Conservation (phyloP, 2,329 filamentous ascomycete species). For the Cercospora sojina region DNA sequence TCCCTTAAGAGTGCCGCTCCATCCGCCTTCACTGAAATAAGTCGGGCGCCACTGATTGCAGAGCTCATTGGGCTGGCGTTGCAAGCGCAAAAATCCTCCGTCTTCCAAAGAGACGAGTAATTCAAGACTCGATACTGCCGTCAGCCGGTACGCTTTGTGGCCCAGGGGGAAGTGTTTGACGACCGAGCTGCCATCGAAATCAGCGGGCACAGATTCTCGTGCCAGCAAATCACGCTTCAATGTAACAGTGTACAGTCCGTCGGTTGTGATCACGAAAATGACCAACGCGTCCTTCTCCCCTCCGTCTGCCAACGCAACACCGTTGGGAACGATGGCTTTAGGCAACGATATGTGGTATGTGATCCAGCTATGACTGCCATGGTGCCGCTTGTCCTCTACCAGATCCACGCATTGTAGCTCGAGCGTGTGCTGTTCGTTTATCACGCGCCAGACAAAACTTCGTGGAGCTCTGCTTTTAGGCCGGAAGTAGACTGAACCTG, state of each 20-base stretch:
- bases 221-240: slow-evolving; percentile 80
- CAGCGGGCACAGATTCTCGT: slow-evolving; percentile 56
- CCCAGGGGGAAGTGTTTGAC: slow-evolving; percentile 76
- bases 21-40: slow-evolving; percentile 69
- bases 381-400: slow-evolving; percentile 54
- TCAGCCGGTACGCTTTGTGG: slow-evolving; percentile 76
- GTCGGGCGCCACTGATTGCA: slow-evolving; percentile 66
- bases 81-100: slow-evolving; percentile 71
- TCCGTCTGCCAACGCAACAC: slow-evolving; percentile 79
- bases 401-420: slow-evolving; percentile 83
- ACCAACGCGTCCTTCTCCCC: slow-evolving; percentile 74
- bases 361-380: slow-evolving; percentile 48
- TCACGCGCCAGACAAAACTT: slow-evolving; percentile 85
- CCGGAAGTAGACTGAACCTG: slow-evolving; percentile 83
- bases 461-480: slow-evolving; percentile 72
- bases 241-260: slow-evolving; percentile 79
- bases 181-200: slow-evolving; percentile 71
- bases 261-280: slow-evolving; percentile 73
- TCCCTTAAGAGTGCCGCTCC: slow-evolving; percentile 62
- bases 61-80: slow-evolving; percentile 56
- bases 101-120: slow-evolving; percentile 79
- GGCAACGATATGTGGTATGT: slow-evolving; percentile 77
- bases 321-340: slow-evolving; percentile 74
- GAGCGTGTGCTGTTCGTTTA: slow-evolving; percentile 75
- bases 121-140: slow-evolving; percentile 70